A percentile compares a stretch with the other conserved stretches of the same genome.
phyloP scores from a whole-genome alignment of 805 yeast genomes.

The Kurtzmaniella fragi region DNA sequence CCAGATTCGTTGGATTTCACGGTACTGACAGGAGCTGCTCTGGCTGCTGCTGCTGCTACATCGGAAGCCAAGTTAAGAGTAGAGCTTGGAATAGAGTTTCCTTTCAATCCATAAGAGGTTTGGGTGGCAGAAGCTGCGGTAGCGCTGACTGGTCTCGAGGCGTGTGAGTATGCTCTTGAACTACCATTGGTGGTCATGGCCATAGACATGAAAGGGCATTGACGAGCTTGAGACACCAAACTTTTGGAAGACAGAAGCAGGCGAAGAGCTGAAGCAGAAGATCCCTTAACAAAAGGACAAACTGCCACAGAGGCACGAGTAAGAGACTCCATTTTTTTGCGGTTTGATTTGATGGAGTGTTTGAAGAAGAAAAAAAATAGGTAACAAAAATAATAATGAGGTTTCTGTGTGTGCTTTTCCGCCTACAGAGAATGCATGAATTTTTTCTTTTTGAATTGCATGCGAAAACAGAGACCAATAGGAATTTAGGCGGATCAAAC shows the following conservation, averaged over 20 bases:
- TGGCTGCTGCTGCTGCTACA: slow-evolving; percentile 2
- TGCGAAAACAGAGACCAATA: too few species aligned
- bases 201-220: slow-evolving; percentile 89
- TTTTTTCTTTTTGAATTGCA: too few species aligned
- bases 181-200: slow-evolving; percentile 50
- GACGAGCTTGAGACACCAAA: slow-evolving; percentile 55
- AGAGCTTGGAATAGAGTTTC: slow-evolving; percentile 28
- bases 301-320: slow-evolving; percentile 71
- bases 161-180: slow-evolving; percentile 41
- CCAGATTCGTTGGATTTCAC: slow-evolving; percentile 43
- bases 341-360: too few species aligned
- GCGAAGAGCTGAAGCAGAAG: slow-evolving; percentile 57
- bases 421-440: too few species aligned
- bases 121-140: slow-evolving; percentile 38
- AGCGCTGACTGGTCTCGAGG: slow-evolving; percentile 42
- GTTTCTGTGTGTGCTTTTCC: too few species aligned
- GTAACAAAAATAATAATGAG: too few species aligned
- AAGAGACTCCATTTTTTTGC: slow-evolving; percentile 62
- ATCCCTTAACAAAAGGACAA: slow-evolving; percentile 77
- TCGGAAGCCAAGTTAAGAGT: slow-evolving; percentile 5
- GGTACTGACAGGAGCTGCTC: slow-evolving; percentile 6
- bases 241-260: slow-evolving; percentile 42
- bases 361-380: too few species aligned
- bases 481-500: too few species aligned
- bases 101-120: slow-evolving; percentile 18